phyloP scores from a whole-genome alignment of 768 basidiomycete species.

The Phylloporus sp. region DNA sequence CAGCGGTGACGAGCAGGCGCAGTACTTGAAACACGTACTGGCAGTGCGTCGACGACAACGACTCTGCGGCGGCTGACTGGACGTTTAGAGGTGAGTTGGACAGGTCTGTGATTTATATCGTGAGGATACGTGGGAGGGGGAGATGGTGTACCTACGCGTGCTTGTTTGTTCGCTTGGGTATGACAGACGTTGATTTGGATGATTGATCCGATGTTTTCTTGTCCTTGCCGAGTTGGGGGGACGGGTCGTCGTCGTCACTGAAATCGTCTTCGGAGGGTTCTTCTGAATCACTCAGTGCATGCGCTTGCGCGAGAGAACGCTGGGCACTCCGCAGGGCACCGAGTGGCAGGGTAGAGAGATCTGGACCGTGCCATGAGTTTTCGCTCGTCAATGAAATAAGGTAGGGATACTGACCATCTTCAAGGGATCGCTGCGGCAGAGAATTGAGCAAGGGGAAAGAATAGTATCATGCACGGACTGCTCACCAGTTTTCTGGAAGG shows the following conservation, averaged over 20 bases:
- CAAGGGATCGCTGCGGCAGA: constrained; percentile 23
- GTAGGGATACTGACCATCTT: constrained; percentile 20
- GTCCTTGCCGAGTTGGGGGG: constrained; percentile 22
- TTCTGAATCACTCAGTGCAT: constrained; percentile 34
- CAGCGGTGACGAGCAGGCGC: constrained; percentile 1
- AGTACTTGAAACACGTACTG: constrained; percentile 41
- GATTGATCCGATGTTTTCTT: constrained; percentile 41
- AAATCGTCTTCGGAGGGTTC: constrained; percentile 14
- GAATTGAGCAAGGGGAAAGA: background rate
- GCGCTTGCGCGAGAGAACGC: constrained; percentile 43
- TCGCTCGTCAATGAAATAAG: background rate
- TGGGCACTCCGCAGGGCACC: constrained; percentile 66
- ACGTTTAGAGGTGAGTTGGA: constrained; percentile 78
- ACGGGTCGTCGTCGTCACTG: constrained; percentile 1
- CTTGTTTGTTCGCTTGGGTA: constrained; percentile 67
- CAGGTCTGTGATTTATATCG: constrained; percentile 52
- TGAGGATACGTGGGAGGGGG: background rate
- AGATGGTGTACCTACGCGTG: constrained; percentile 68
- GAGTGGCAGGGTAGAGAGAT: constrained; percentile 58
- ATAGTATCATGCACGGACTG: background rate
- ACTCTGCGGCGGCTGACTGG: constrained; percentile 72
- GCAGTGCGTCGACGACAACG: constrained; percentile 63
- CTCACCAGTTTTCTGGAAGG: constrained; percentile 19
- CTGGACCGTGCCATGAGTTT: constrained; percentile 31
- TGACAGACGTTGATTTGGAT: constrained; percentile 41